These are phyloP conservation scores for Vitis rupestris DNA, from an alignment of 164 flowering plant genomes.

Conservation along the genomic window DNA sequence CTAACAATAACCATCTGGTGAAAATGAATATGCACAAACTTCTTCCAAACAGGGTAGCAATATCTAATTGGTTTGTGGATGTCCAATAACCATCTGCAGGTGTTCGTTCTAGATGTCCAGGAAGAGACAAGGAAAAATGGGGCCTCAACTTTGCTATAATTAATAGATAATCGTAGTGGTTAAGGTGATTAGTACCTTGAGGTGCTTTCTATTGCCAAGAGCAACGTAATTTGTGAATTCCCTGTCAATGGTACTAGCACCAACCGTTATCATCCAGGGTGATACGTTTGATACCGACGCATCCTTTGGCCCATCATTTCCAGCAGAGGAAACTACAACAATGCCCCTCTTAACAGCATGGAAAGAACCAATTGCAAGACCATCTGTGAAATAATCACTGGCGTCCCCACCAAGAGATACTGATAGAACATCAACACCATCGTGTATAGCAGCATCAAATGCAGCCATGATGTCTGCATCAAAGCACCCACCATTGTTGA, in stretches of 20 bases:
- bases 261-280: constrained; percentile 74
- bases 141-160: too few species aligned
- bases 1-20: too few species aligned
- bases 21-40: too few species aligned
- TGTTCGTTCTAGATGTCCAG: too few species aligned
- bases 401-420: constrained; percentile 44
- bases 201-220: constrained; percentile 39
- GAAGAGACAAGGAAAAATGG: too few species aligned
- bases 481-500: constrained; percentile 25
- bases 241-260: constrained; percentile 67
- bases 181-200: constrained; percentile 16
- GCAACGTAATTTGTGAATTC: constrained; percentile 33
- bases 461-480: constrained; percentile 55
- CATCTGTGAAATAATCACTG: constrained; percentile 35
- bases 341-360: constrained; percentile 64
- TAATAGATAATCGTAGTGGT: too few species aligned
- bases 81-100: too few species aligned
- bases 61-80: too few species aligned
- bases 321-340: constrained; percentile 56
- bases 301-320: constrained; percentile 49
- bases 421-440: constrained; percentile 56
- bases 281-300: constrained; percentile 46
- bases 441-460: constrained; percentile 51
- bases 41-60: too few species aligned
- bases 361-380: constrained; percentile 58